Evolutionary conservation across 257 asterid genomes (phyloP), one percentile per base, ranked within the genome.

Genomic region (Scutellaria barbata): DNA sequence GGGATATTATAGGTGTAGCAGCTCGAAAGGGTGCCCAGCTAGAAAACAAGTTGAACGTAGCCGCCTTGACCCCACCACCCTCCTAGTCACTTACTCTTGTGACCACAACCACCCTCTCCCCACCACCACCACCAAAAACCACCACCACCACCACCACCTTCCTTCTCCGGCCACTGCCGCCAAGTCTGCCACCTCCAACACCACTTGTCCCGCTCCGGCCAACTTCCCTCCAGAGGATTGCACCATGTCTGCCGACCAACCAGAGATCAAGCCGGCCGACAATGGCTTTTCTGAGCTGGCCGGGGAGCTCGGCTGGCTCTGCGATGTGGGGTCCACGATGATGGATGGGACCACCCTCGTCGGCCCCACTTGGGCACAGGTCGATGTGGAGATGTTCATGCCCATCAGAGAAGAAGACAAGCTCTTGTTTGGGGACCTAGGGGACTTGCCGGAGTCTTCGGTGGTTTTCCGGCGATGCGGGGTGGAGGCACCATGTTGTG

Each of bases 11-110:
- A 75, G 96, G 63, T 90, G 96, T 41, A 90, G 96, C 73, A 86
- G 95, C 66, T 85, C 92, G 16, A 90, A 90, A 79, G 93, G 96
- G 0, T 90, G 96, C 77, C 91, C 93, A 10, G 90, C 95, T 8
- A 90, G 90, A 81, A 90, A 90, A 77, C 96, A 90, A 85, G 96
- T 88, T 5, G 96, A 90, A 72, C 77, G 95, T 62, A 86, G 89
- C 83, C 88, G 84, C 76, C 84, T 77, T 25, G 91, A 90, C 80
- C 95, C 95, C 79, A 86, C 92, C 83, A 79, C 71, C 80, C 88
- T 90, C 61, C 90, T 81, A 13, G 81, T 90, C 69, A 88, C 95
- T 80, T 90, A 90, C 78, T 66, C 86, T 66, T 85, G 78, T 51
- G 90, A 88, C 0, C 95, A 90, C 81, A 86, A 79, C 82, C 95